Conservation (phyloP, 305 asterid species). For the Nicotiana rustica region DNA sequence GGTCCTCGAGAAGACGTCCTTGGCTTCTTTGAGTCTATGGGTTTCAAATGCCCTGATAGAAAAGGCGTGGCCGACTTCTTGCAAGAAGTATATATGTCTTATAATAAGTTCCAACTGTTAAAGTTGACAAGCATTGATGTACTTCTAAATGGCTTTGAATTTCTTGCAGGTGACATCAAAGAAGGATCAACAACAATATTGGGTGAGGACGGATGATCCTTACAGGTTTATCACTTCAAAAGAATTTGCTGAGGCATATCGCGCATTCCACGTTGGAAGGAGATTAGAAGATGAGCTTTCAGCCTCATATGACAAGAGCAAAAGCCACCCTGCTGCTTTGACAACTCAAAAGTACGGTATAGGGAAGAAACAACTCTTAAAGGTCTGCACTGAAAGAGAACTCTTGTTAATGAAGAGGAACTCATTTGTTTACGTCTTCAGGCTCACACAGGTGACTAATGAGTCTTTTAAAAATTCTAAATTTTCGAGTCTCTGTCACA, state of each 20-base stretch:
- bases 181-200: constrained; percentile 88
- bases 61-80: constrained; percentile 91
- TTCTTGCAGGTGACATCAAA: constrained; percentile 74
- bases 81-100: constrained; percentile 71
- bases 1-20: constrained; percentile 77
- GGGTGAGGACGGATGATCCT: constrained; percentile 67
- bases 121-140: not conserved
- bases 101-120: not conserved
- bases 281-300: constrained; percentile 62
- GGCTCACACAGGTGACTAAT: constrained; percentile 53
- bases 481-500: not conserved
- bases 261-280: constrained; percentile 60
- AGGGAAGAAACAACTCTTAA: constrained; percentile 62
- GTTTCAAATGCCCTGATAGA: constrained; percentile 80
- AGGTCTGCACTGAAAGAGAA: constrained; percentile 69
- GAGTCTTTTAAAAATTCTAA: not conserved
- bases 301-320: constrained; percentile 62
- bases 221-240: constrained; percentile 60
- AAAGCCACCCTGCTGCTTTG: constrained; percentile 81
- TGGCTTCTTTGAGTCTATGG: constrained; percentile 77
- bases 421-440: constrained; percentile 66
- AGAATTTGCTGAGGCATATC: constrained; percentile 74
- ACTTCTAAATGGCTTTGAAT: no score
- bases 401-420: constrained; percentile 69
- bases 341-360: constrained; percentile 65